Base-by-base conservation (phyloP, 768 basidiomycete genomes). In the Boletus vermiculosoides region DNA sequence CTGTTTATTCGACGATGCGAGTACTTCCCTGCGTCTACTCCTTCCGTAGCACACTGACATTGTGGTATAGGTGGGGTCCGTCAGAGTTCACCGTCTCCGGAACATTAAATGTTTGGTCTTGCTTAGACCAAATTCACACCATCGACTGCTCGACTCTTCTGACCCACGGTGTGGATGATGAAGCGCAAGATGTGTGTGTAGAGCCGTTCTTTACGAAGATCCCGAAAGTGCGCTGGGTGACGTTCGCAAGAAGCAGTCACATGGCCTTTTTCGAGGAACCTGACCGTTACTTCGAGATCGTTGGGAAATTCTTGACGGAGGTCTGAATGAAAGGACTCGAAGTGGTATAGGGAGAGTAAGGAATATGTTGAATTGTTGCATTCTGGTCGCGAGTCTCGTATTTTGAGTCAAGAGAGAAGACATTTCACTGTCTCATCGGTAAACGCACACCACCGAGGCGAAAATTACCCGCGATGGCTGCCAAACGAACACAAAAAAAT, bases 91-190 rank as follows among this genome's bases (percentile, higher is more conserved):
- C 66, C 33, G 71, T 75, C 20, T 70, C 73, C 12, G 78, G 78
- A 0, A 67, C 76, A 1, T 55, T 83, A 41, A 77, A 77, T 61
- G 60, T 70, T 2, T 85, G 83, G 83, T 67, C 73, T 13, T 75
- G 82, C 49, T 63, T 80, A 16, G 75, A 78, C 40, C 70, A 76
- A 13, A 64, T 83, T 10, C 69, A 74, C 56, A 74, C 68, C 6
- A 78, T 82, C 28, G 40, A 54, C 6, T 69, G 71, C 8, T 71
- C 76, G 0, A 76, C 76, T 0, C 67, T 83, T 30, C 51, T 77
- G 28, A 73, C 71, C 40, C 76, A 77, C 31, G 76, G 74, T 1
- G 57, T 57, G 12, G 66, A 75, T 53, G 80, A 79, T 47, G 68
- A 71, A 53, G 77, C 73, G 47, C 68, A 73, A 23, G 77, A 78